Evolutionary conservation across 371 early-diverging fungal species (phyloP), one percentile per base, ranked within the genome.

Genomic region (Mortierella sp.): DNA sequence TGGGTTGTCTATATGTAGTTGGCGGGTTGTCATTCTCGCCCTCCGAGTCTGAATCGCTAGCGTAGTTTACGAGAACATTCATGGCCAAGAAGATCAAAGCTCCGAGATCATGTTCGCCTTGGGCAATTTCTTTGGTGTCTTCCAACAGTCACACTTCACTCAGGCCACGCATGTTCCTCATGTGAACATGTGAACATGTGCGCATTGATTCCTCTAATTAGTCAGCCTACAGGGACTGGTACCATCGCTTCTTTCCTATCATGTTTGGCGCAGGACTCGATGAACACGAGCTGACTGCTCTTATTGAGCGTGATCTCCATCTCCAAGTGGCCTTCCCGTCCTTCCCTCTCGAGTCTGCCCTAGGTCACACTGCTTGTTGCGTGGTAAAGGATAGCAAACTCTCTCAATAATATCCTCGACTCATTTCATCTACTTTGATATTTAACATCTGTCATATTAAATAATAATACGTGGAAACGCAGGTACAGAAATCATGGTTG

Each of bases 251-350:
- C 51, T n/a, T n/a, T 51, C 51, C 30, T 28, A 43, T 18, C n/a
- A 81, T 81, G 81, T 72, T 81, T 62, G 81, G 81, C 35, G 54
- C 72, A 30, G 76, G 73, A 39, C 70, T 81, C 40, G 54, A 75
- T 51, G 81, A 64, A 14, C 52, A 80, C 35, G 73, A 85, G 20
- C 68, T 85, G n/a, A 66, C 72, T 11, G 62, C 62, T 30, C 80
- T 84, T 57, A 88, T 91, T 70, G 83, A 85, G 24, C 75, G 84
- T 65, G 90, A 90, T 70, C 83, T 91, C 32, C 83, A 86, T 45
- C 87, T 91, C 40, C 86, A 90, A 62, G 86, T 91, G 28, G 91
- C 90, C 8, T 91, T 91, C 83, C 89, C 90, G 11, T 88, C 87
- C 66, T 88, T 90, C 54, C 86, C 91, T 1, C 84, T 85, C 28